phyloP scores from a whole-genome alignment of 108 stramenopile genomes.

The Nitzschia sp. region DNA sequence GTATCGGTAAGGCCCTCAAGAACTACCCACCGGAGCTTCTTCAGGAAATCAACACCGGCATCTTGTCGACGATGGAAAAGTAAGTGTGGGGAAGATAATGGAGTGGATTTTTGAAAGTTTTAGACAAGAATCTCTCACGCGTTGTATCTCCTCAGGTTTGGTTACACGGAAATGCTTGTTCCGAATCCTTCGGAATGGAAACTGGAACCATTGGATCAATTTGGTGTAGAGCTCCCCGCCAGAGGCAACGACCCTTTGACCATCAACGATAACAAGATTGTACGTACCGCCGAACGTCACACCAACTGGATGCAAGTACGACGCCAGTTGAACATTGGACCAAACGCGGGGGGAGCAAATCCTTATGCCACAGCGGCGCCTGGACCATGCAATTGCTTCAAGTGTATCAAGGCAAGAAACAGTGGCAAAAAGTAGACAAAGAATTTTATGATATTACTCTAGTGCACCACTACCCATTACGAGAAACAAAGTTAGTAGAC shows the following conservation, averaged over 20 bases:
- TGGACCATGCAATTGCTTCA: conserved; percentile 18
- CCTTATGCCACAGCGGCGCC: not conserved
- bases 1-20: conserved; percentile 58
- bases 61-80: conserved; percentile 31
- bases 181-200: conserved; percentile 48
- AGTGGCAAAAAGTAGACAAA: too few species aligned
- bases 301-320: conserved; percentile 34
- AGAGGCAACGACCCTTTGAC: conserved; percentile 14
- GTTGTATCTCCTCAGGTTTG: conserved; percentile 21
- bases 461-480: too few species aligned
- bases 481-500: too few species aligned
- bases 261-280: conserved; percentile 29
- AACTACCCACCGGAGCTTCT: conserved; percentile 54
- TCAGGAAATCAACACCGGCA: conserved; percentile 46
- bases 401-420: conserved; percentile 9
- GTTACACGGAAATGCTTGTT: conserved; percentile 52
- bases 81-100: conserved; percentile 3
- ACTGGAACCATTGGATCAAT: conserved; percentile 43
- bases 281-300: conserved; percentile 25
- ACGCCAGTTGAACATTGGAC: conserved; percentile 10
- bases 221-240: conserved; percentile 32
- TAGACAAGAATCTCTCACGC: not conserved
- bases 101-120: not conserved
- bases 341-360: not conserved
- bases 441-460: too few species aligned